A percentile compares a stretch with the other conserved stretches of the same genome.
phyloP scores from a whole-genome alignment of 306 rosid species.

The Prunus fruticosa region DNA sequence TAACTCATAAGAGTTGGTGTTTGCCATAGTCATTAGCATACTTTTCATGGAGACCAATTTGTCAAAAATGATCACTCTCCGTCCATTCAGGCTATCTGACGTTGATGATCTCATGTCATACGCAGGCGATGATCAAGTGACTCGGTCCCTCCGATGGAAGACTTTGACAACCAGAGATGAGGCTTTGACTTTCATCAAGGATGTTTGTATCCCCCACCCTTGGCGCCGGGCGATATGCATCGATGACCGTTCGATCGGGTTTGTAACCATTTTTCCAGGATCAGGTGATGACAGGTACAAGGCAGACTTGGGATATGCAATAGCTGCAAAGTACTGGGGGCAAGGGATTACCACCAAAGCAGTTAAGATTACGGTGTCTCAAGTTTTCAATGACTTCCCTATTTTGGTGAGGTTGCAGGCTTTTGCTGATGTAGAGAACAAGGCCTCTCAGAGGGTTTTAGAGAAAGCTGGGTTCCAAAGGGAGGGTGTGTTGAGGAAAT shows the following conservation, averaged over 20 bases:
- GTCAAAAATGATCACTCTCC: conserved; percentile 29
- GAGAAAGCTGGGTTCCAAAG: conserved; percentile 57
- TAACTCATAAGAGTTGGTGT: not conserved
- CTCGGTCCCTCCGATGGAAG: conserved; percentile 28
- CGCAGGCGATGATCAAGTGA: conserved; percentile 59
- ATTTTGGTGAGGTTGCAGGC: conserved; percentile 51
- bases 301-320: conserved; percentile 48
- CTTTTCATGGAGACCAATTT: conserved; percentile 26
- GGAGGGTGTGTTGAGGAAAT: conserved; percentile 63
- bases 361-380: conserved; percentile 34
- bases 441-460: conserved; percentile 61
- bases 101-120: conserved; percentile 52
- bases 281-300: conserved; percentile 41
- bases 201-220: conserved; percentile 60
- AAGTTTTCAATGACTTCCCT: conserved; percentile 44
- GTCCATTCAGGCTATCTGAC: conserved; percentile 49
- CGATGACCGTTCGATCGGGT: conserved; percentile 43
- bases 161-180: conserved; percentile 47
- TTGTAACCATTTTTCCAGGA: conserved; percentile 30
- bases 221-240: conserved; percentile 60
- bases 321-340: conserved; percentile 51
- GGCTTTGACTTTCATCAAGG: conserved; percentile 49
- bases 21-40: not conserved
- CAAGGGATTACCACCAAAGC: conserved; percentile 51
- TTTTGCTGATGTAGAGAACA: conserved; percentile 31